These are phyloP conservation scores for Phytophthora aleatoria DNA, from an alignment of 352 stramenopile genomes.

Conservation along the genomic window DNA sequence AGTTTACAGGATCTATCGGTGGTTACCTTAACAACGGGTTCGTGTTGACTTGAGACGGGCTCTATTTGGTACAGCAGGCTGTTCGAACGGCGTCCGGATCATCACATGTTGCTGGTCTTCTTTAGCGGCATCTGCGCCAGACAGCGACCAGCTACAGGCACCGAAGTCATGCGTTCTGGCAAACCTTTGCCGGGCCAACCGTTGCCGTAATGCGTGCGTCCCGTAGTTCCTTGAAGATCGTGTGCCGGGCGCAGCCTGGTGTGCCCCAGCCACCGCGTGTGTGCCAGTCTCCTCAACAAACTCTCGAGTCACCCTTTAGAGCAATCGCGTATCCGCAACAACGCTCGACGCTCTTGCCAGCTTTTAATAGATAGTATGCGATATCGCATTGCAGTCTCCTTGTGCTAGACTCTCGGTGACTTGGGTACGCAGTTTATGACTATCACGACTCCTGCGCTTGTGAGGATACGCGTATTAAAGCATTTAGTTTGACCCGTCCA, in stretches of 20 bases:
- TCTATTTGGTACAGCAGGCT: neutral
- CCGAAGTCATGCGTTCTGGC: neutral
- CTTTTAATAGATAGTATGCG: neutral
- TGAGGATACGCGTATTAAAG: neutral
- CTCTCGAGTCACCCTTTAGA: neutral
- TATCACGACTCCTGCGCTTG: neutral
- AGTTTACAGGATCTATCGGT: neutral
- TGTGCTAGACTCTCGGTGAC: neutral
- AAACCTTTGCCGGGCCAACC: neutral
- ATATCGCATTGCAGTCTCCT: neutral
- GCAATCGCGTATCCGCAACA: neutral
- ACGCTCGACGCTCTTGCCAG: no score
- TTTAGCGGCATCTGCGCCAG: neutral
- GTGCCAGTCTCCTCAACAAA: neutral
- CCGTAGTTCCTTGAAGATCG: neutral
- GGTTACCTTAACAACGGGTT: neutral
- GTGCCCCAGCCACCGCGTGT: neutral
- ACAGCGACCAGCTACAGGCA: neutral
- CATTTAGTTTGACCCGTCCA: neutral
- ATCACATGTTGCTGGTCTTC: neutral
- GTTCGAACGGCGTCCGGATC: neutral
- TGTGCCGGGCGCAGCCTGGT: neutral
- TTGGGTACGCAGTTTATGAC: neutral
- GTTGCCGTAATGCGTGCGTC: conserved; percentile 1
- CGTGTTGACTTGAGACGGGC: neutral